Evolutionary conservation across 164 flowering plant species (phyloP).

Genomic region (Aristolochia contorta): DNA sequence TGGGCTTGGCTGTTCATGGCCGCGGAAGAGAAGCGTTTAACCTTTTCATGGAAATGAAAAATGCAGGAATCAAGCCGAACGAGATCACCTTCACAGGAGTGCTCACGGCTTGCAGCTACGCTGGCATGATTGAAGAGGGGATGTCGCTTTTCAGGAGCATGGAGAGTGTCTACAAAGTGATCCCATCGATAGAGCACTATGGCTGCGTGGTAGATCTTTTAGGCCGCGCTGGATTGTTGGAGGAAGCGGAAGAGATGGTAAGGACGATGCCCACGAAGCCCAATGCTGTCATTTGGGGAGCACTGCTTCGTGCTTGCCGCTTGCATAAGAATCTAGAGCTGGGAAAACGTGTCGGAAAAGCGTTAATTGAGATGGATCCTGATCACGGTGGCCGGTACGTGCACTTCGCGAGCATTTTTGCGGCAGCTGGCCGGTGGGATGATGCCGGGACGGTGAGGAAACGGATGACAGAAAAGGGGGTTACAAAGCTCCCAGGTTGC

Average conservation of each 20-base stretch:
- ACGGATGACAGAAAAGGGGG: constrained; percentile 26
- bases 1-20: constrained; percentile 44
- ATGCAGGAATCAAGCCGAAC: constrained; percentile 35
- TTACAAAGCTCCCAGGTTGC: constrained; percentile 37
- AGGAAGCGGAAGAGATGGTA: constrained; percentile 34
- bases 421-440: constrained; percentile 28
- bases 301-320: constrained; percentile 37
- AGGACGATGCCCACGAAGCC: constrained; percentile 37
- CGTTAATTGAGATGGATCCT: constrained; percentile 29
- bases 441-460: constrained; percentile 28
- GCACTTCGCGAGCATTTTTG: constrained; percentile 29
- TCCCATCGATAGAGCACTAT: constrained; percentile 36
- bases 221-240: constrained; percentile 38
- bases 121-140: constrained; percentile 41
- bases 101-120: constrained; percentile 42
- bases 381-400: constrained; percentile 37
- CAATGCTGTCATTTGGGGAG: constrained; percentile 38
- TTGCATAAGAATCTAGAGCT: constrained; percentile 29
- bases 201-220: constrained; percentile 54
- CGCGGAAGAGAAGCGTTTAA: constrained; percentile 39
- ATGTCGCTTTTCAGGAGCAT: constrained; percentile 27
- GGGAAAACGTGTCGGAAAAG: constrained; percentile 26
- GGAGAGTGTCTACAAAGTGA: constrained; percentile 19
- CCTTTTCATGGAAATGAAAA: constrained; percentile 24
- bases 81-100: constrained; percentile 32